A percentile compares a stretch with the other conserved stretches of the same genome.
These are phyloP conservation scores for Ascochyta fabae DNA, from an alignment of 2,329 filamentous ascomycete species.

Conservation along the genomic window DNA sequence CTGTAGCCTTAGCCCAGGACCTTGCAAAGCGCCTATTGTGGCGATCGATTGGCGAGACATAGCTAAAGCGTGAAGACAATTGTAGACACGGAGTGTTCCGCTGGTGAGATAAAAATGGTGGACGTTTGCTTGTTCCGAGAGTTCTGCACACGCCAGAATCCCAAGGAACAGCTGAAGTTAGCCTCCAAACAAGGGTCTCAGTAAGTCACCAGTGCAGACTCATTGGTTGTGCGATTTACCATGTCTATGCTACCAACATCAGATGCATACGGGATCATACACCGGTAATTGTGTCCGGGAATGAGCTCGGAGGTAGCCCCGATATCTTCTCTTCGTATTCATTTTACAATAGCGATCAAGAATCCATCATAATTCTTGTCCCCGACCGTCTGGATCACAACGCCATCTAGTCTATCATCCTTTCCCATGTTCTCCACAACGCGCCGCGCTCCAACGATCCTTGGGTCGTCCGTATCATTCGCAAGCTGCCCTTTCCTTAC, in stretches of 20 bases:
- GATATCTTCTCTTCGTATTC: background rate
- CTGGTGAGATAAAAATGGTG: background rate
- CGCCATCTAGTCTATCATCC: constrained; percentile 52
- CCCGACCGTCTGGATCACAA: constrained; percentile 55
- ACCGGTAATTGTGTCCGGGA: background rate
- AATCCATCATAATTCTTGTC: constrained; percentile 59
- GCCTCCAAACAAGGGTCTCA: background rate
- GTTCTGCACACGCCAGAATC: background rate
- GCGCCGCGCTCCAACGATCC: constrained; percentile 44
- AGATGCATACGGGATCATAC: background rate
- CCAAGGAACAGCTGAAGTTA: background rate
- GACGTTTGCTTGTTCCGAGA: background rate
- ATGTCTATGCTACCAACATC: background rate
- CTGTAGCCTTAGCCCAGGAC: background rate
- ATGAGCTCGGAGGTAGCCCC: background rate
- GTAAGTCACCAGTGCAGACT: background rate
- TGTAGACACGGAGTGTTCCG: background rate
- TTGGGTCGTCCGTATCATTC: constrained; percentile 30
- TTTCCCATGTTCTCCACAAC: constrained; percentile 54
- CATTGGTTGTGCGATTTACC: background rate
- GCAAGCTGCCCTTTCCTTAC: constrained; percentile 52
- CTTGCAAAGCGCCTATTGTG: background rate
- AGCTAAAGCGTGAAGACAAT: background rate
- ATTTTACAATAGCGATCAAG: constrained; percentile 50
- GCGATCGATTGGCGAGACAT: background rate